Evolutionary conservation across 257 asterid species (phyloP).

Genomic region (Fraxinus pennsylvanica): DNA sequence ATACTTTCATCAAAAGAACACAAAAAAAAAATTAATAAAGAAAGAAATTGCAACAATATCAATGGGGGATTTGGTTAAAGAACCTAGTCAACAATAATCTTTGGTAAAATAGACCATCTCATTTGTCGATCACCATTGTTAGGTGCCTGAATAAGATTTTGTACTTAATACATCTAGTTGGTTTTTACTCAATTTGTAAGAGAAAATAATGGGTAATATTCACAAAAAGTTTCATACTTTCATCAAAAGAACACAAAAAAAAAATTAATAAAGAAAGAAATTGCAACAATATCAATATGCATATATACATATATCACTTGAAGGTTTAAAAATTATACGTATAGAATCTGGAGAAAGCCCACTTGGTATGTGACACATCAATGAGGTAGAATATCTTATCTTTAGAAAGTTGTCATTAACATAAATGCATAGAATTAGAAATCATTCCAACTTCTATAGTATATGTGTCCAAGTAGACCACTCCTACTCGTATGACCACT

Average conservation of each 20-base stretch:
- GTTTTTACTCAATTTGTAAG: background rate
- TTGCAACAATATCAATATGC: background rate
- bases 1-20: too few relatives aligned
- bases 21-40: too few relatives aligned
- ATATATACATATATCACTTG: too few relatives aligned
- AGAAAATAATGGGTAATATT: too few relatives aligned
- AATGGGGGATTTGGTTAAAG: too few relatives aligned
- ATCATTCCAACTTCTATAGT: conserved; percentile 27
- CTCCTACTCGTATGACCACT: conserved; percentile 10
- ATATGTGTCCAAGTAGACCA: conserved; percentile 37
- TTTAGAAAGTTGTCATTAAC: background rate
- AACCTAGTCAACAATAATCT: too few relatives aligned
- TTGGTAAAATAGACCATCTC: too few relatives aligned
- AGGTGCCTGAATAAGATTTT: background rate
- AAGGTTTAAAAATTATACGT: too few relatives aligned
- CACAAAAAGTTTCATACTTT: background rate
- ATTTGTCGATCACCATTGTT: background rate
- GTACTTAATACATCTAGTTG: background rate
- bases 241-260: too few relatives aligned
- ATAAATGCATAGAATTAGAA: background rate
- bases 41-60: background rate
- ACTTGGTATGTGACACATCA: background rate
- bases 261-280: too few relatives aligned
- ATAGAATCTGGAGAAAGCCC: background rate
- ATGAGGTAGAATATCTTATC: background rate